Evolutionary conservation across 371 early-diverging fungal species (phyloP), one percentile per base, ranked within the genome.

Genomic region (Mucor lusitanicus): DNA sequence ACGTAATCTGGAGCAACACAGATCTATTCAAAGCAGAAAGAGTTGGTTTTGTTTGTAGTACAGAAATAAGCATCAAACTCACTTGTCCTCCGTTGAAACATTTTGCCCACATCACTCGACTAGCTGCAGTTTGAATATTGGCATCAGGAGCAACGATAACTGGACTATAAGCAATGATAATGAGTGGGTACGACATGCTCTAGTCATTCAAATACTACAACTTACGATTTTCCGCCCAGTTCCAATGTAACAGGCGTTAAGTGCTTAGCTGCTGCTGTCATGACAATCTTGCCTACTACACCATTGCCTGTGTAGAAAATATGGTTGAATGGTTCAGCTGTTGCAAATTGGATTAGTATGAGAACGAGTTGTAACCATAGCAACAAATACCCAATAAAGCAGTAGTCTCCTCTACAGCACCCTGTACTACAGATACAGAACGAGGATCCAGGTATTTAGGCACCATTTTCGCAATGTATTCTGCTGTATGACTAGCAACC

Each of bases 291-390:
- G 27, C 93, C 98, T 27, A 97, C 92, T 13, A 59, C 33, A n/a
- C 91, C 89, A 73, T 85, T 91, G 56, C 98, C 97, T 3, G 98
- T 98, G 76, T 92, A 98, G 60, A 95, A 94, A 68, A 95, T 96
- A 74, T 94, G 92, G 78, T 96, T 95, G 57, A 90, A 94, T 67
- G 78, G 76, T 62, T 90, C 78, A 39, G 81, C 82, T 65, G 37
- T 39, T 40, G 1, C 56, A 85, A 23, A 25, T 53, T 15, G 27
- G 13, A 27, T 53, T 27, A 53, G 53, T 53, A 53, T 53, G 46
- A 46, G 21, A 46, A 46, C 30, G 6, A 30, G 30, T 30, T 9
- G 27, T 53, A 53, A 27, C 33, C 8, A 25, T 15, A 40, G 0
- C 40, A 12, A 1, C 13, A 37, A 37, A 66, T 74, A 81, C 81